Evolutionary conservation across 2,329 filamentous ascomycete species (phyloP).

Genomic region (Fusarium sp.): DNA sequence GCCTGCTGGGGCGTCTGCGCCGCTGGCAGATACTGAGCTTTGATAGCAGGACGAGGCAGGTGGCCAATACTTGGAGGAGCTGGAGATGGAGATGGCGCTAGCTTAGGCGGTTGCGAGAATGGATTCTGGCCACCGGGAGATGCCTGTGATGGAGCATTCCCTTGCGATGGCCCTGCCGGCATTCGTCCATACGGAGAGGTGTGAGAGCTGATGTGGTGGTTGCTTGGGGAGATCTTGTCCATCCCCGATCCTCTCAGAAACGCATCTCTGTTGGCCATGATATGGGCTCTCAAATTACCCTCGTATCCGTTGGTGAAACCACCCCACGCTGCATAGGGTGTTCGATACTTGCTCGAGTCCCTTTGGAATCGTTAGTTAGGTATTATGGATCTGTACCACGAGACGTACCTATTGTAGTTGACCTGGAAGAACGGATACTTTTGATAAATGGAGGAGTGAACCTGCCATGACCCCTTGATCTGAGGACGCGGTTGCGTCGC

Average conservation of each 20-base stretch:
- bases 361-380: conserved; percentile 53
- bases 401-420: conserved; percentile 69
- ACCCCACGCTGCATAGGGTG: conserved; percentile 70
- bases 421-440: conserved; percentile 74
- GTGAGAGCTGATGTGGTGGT: conserved; percentile 3
- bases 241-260: conserved; percentile 48
- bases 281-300: conserved; percentile 64
- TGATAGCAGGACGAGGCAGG: conserved; percentile 38
- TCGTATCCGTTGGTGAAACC: conserved; percentile 76
- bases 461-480: conserved; percentile 53
- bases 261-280: conserved; percentile 56
- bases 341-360: conserved; percentile 70
- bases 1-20: conserved; percentile 23
- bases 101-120: conserved; percentile 28
- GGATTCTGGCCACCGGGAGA: conserved; percentile 12
- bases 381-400: not conserved
- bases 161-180: not conserved
- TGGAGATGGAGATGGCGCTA: not conserved
- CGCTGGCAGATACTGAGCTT: conserved; percentile 37
- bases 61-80: conserved; percentile 21
- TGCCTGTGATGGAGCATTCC: conserved; percentile 5
- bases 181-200: conserved; percentile 12
- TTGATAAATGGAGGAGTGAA: conserved; percentile 62
- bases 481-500: conserved; percentile 37
- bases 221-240: conserved; percentile 4